Evolutionary conservation across 345 rosid species (phyloP).

Genomic region (Camelina neglecta): DNA sequence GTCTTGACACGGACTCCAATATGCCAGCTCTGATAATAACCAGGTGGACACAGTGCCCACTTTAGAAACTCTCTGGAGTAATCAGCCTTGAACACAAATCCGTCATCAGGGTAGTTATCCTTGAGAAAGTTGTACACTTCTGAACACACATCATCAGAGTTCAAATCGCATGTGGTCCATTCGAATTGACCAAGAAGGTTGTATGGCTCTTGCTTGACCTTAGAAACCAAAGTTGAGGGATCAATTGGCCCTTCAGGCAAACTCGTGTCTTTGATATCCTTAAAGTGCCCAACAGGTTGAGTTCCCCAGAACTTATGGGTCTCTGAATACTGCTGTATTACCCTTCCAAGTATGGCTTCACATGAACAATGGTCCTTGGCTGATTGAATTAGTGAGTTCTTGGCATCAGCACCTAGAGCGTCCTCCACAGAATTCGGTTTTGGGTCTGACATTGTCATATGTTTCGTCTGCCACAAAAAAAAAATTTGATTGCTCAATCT

Average conservation of each 20-base stretch:
- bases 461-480: neutral
- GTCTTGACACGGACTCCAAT: slow-evolving; percentile 71
- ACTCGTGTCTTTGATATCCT: slow-evolving; percentile 43
- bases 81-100: slow-evolving; percentile 64
- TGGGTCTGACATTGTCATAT: neutral
- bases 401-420: neutral
- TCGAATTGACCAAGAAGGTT: slow-evolving; percentile 48
- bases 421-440: neutral
- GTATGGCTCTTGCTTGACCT: slow-evolving; percentile 78
- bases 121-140: slow-evolving; percentile 67
- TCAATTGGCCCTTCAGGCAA: slow-evolving; percentile 77
- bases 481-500: neutral
- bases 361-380: neutral
- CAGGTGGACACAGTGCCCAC: slow-evolving; percentile 82
- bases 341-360: neutral
- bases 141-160: slow-evolving; percentile 56
- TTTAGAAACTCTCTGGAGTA: slow-evolving; percentile 75
- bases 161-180: slow-evolving; percentile 69
- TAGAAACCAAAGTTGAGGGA: slow-evolving; percentile 53
- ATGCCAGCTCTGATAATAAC: slow-evolving; percentile 70
- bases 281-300: slow-evolving; percentile 71
- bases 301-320: slow-evolving; percentile 68
- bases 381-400: neutral
- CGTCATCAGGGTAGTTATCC: slow-evolving; percentile 71
- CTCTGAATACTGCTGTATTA: neutral